phyloP scores from a whole-genome alignment of 164 flowering plant species.

The Aristolochia californica region DNA sequence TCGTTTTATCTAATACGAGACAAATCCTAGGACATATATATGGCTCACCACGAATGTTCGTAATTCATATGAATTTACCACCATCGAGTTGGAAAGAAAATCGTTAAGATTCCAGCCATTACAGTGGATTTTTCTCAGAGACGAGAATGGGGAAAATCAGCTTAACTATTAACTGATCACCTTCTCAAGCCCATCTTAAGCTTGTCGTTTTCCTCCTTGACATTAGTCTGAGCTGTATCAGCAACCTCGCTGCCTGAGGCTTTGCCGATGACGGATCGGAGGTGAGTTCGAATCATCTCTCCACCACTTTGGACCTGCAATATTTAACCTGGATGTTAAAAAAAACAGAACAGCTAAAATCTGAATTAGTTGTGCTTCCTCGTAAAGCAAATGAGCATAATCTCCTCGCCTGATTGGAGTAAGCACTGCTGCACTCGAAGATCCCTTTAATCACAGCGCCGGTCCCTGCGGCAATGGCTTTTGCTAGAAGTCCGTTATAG shows the following conservation, averaged over 20 bases:
- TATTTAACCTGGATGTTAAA: too few relatives aligned
- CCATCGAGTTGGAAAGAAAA: too few relatives aligned
- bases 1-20: too few relatives aligned
- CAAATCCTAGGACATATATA: too few relatives aligned
- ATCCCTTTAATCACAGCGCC: conserved; percentile 87
- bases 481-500: conserved; percentile 61
- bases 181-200: conserved; percentile 50
- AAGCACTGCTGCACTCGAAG: conserved; percentile 65
- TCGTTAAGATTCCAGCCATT: too few relatives aligned
- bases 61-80: too few relatives aligned
- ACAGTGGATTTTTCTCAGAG: too few relatives aligned
- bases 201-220: conserved; percentile 25
- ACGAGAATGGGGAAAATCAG: too few relatives aligned
- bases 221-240: conserved; percentile 11
- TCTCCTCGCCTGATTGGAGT: conserved; percentile 20
- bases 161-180: conserved; percentile 18
- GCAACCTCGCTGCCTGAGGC: conserved; percentile 1
- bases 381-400: too few relatives aligned
- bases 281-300: conserved; percentile 29
- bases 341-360: too few relatives aligned
- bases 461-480: conserved; percentile 76
- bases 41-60: too few relatives aligned
- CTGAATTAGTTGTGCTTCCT: too few relatives aligned
- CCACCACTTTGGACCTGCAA: conserved; percentile 79
- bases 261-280: conserved; percentile 18